Percentiles rank a stretch among this genome's conserved stretches.
Evolutionary conservation across 2,329 filamentous ascomycete species (phyloP).

Genomic region (Ceratocystis ficicola): DNA sequence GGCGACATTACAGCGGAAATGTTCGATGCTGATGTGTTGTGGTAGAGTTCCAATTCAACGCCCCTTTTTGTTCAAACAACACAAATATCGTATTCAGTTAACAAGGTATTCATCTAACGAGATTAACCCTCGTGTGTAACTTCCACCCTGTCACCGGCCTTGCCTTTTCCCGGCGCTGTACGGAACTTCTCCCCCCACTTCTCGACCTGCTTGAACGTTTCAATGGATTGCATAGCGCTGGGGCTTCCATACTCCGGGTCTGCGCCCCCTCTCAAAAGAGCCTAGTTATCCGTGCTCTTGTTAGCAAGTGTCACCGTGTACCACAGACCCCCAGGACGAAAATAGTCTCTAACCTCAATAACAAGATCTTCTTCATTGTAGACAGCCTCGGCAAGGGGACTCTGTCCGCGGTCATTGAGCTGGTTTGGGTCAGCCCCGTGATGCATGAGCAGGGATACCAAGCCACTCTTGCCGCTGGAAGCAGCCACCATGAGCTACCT

Average conservation of each 20-base stretch:
- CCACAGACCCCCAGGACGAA: not conserved
- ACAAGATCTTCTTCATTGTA: constrained; percentile 59
- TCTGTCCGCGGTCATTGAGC: constrained; percentile 56
- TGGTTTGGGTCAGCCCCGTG: constrained; percentile 55
- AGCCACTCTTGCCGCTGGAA: constrained; percentile 53
- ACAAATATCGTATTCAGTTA: not conserved
- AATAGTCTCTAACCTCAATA: constrained; percentile 38
- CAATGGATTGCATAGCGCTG: constrained; percentile 38
- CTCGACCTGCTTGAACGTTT: constrained; percentile 42
- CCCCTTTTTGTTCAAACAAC: too few species aligned
- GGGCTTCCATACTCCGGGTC: constrained; percentile 43
- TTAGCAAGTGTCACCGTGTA: not conserved
- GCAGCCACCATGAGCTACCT: constrained; percentile 56
- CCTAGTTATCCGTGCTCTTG: constrained; percentile 26
- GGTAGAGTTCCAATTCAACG: too few species aligned
- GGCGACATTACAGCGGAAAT: constrained; percentile 2
- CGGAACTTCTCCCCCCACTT: constrained; percentile 41
- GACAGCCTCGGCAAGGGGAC: constrained; percentile 56
- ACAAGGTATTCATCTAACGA: not conserved
- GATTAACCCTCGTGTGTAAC: too few species aligned
- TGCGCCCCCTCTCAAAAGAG: constrained; percentile 40
- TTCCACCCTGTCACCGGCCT: constrained; percentile 27
- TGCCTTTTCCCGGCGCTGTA: constrained; percentile 37
- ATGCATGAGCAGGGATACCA: constrained; percentile 48
- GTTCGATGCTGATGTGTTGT: too few species aligned